These are phyloP conservation scores for Castanea sativa DNA, from an alignment of 306 rosid genomes.

Conservation along the genomic window DNA sequence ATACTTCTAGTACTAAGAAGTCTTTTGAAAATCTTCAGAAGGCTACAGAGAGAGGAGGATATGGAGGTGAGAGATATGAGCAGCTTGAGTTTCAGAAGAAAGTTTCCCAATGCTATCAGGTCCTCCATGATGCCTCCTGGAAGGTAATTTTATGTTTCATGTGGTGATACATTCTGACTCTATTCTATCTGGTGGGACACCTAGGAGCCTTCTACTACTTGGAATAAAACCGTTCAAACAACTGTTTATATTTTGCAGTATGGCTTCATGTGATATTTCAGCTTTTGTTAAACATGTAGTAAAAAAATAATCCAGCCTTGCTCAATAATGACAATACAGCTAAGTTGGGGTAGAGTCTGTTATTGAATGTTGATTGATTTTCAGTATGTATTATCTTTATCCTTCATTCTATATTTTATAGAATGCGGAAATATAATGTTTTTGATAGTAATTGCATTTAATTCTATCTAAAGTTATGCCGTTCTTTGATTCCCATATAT, in stretches of 20 bases:
- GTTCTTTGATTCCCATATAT: no score
- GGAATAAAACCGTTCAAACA: not conserved
- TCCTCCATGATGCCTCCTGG: slow-evolving; percentile 67
- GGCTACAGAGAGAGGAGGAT: slow-evolving; percentile 90
- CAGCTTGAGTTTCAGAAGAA: slow-evolving; percentile 70
- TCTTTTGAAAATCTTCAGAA: slow-evolving; percentile 45
- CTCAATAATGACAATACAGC: not conserved
- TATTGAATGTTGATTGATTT: not conserved
- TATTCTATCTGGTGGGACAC: slow-evolving; percentile 9
- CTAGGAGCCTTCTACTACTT: not conserved
- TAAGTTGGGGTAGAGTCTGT: not conserved
- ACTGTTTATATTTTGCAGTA: not conserved
- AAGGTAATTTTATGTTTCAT: slow-evolving; percentile 48
- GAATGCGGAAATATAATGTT: not conserved
- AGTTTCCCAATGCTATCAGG: slow-evolving; percentile 60
- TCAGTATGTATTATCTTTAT: not conserved
- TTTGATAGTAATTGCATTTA: not conserved
- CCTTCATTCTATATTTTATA: not conserved
- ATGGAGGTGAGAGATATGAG: slow-evolving; percentile 94
- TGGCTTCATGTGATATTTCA: not conserved
- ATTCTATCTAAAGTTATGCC: no score
- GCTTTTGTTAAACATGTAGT: not conserved
- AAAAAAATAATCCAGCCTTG: not conserved
- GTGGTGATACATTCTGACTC: not conserved
- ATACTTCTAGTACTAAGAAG: not conserved